phyloP scores from a whole-genome alignment of 305 asterid species.

The Solanum hybrid region DNA sequence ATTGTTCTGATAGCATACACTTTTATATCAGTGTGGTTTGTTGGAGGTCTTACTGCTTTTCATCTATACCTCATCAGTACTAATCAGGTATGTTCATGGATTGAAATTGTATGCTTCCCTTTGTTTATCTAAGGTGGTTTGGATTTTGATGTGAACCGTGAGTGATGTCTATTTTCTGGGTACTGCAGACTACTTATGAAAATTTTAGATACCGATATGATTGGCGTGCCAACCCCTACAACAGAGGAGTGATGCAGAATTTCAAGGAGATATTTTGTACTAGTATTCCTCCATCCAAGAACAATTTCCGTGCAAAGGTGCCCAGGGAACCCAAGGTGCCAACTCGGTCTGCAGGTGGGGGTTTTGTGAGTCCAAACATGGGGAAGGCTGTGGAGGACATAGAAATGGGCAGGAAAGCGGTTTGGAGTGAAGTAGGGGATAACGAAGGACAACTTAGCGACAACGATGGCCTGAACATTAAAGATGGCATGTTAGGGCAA shows the following conservation, averaged over 20 bases:
- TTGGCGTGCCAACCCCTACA: conserved; percentile 73
- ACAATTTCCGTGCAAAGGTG: conserved; percentile 65
- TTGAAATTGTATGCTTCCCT: background rate
- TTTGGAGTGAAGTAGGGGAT: conserved; percentile 73
- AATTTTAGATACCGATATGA: conserved; percentile 93
- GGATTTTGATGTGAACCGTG: background rate
- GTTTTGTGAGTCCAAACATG: conserved; percentile 87
- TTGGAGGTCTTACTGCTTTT: conserved; percentile 91
- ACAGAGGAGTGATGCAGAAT: conserved; percentile 68
- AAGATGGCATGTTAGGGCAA: conserved; percentile 43
- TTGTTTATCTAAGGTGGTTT: conserved; percentile 1
- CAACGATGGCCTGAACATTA: conserved; percentile 38
- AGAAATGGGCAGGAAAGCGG: conserved; percentile 92
- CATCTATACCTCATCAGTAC: conserved; percentile 87
- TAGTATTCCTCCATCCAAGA: conserved; percentile 64
- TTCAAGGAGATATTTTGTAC: conserved; percentile 64
- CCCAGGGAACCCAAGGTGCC: conserved; percentile 44
- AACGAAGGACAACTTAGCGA: conserved; percentile 51
- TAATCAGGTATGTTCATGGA: conserved; percentile 52
- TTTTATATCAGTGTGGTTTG: conserved; percentile 90
- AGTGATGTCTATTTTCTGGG: background rate
- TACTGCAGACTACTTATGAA: conserved; percentile 87
- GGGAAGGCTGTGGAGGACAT: conserved; percentile 72
- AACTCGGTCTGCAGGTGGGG: conserved; percentile 55
- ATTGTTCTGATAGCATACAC: conserved; percentile 76